phyloP scores from a whole-genome alignment of 345 rosid genomes.

The Corchorus capsularis region DNA sequence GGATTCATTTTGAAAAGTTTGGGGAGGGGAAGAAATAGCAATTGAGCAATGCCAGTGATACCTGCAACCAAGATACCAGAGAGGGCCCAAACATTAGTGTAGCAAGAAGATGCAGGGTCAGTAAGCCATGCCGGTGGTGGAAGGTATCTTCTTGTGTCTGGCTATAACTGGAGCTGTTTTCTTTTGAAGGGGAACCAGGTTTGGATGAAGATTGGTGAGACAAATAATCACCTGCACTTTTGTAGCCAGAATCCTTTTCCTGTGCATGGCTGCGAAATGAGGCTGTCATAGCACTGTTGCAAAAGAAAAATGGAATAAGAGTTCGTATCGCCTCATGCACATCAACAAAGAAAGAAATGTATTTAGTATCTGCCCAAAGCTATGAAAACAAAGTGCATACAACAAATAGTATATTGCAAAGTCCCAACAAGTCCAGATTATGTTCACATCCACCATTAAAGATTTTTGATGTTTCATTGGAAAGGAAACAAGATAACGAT shows the following conservation, averaged over 20 bases:
- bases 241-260: slow-evolving; percentile 52
- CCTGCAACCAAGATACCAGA: slow-evolving; percentile 91
- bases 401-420: slow-evolving; percentile 7
- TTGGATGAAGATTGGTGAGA: slow-evolving; percentile 39
- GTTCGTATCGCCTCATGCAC: slow-evolving; percentile 28
- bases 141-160: slow-evolving; percentile 87
- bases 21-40: not conserved
- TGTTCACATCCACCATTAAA: not conserved
- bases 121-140: slow-evolving; percentile 79
- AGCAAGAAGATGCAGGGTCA: slow-evolving; percentile 76
- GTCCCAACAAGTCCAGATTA: not conserved
- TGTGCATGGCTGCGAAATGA: slow-evolving; percentile 58
- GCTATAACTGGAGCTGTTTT: slow-evolving; percentile 48
- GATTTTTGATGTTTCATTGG: slow-evolving; percentile 1
- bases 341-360: not conserved
- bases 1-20: not conserved
- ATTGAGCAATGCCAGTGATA: slow-evolving; percentile 24
- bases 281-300: slow-evolving; percentile 68
- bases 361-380: not conserved
- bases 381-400: slow-evolving; percentile 7
- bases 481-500: not conserved
- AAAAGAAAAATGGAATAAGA: slow-evolving; percentile 31
- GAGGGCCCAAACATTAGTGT: slow-evolving; percentile 91
- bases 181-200: slow-evolving; percentile 42
- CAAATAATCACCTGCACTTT: slow-evolving; percentile 36